phyloP scores from a whole-genome alignment of 495 filamentous ascomycete genomes.

The Penicillium paradoxum region DNA sequence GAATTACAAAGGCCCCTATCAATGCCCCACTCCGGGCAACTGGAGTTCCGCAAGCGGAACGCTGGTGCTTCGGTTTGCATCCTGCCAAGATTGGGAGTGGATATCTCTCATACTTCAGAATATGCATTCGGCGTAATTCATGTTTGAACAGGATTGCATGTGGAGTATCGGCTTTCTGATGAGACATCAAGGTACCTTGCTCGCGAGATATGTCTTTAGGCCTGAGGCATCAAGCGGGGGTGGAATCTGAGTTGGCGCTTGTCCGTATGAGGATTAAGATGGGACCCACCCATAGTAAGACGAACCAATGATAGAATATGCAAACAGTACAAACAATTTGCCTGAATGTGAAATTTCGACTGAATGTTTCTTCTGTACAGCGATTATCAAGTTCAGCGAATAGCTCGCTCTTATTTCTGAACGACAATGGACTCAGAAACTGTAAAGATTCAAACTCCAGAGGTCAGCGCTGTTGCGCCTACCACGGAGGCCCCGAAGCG shows the following conservation, averaged over 20 bases:
- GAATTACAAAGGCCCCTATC: not conserved
- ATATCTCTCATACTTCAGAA: too few relatives aligned
- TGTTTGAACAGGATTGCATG: too few relatives aligned
- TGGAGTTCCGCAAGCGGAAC: not conserved
- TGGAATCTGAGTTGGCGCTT: not conserved
- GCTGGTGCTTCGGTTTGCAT: too few relatives aligned
- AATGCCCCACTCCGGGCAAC: not conserved
- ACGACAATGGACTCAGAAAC: slow-evolving; percentile 11
- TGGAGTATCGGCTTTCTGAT: not conserved
- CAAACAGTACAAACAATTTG: slow-evolving; percentile 13
- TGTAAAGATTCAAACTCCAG: slow-evolving; percentile 6
- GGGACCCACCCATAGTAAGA: not conserved
- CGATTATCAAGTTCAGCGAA: not conserved
- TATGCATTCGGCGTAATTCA: too few relatives aligned
- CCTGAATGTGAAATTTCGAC: slow-evolving; percentile 10
- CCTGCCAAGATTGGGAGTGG: too few relatives aligned
- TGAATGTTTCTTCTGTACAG: not conserved
- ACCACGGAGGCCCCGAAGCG: slow-evolving; percentile 13
- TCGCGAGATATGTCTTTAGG: not conserved
- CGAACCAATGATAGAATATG: not conserved
- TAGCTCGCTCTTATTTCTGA: not conserved
- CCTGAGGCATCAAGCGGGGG: not conserved
- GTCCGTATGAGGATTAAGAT: not conserved
- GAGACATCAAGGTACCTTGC: not conserved
- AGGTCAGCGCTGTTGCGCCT: slow-evolving; percentile 4